Conservation (phyloP, 768 basidiomycete genomes). For the Leucogyrophana mollusca region DNA sequence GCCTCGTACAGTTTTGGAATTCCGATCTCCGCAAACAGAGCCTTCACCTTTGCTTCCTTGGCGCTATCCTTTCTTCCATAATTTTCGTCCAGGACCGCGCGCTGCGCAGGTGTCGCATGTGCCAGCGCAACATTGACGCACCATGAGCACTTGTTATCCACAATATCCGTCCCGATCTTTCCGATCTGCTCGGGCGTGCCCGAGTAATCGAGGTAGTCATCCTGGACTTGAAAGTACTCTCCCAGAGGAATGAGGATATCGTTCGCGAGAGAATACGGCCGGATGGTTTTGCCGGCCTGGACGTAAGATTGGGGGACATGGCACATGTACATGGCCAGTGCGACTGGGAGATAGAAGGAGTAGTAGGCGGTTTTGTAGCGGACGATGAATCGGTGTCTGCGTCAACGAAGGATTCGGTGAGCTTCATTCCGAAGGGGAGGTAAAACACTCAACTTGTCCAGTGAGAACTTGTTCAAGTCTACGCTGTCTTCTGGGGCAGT, state of each 20-base stretch:
- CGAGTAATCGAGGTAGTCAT: constrained; percentile 94
- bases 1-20: constrained; percentile 49
- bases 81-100: constrained; percentile 58
- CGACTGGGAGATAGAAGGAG: constrained; percentile 98
- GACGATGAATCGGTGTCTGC: constrained; percentile 87
- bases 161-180: constrained; percentile 96
- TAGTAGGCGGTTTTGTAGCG: constrained; percentile 98
- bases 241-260: constrained; percentile 89
- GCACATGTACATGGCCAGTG: constrained; percentile 84
- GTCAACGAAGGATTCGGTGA: background rate
- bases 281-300: constrained; percentile 37
- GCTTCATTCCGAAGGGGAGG: background rate
- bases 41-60: constrained; percentile 53
- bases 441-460: constrained; percentile 59
- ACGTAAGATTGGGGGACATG: constrained; percentile 54
- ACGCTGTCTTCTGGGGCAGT: constrained; percentile 91
- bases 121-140: constrained; percentile 84
- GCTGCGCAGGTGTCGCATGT: constrained; percentile 53
- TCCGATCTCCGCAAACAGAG: constrained; percentile 68
- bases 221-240: constrained; percentile 98
- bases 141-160: constrained; percentile 99
- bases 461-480: constrained; percentile 84
- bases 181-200: constrained; percentile 90
- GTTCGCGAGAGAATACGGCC: constrained; percentile 71
- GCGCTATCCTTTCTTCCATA: constrained; percentile 56